A percentile compares a stretch with the other conserved stretches of the same genome.
Conservation (phyloP, 768 basidiomycete species). For the Lactarius tabidus region DNA sequence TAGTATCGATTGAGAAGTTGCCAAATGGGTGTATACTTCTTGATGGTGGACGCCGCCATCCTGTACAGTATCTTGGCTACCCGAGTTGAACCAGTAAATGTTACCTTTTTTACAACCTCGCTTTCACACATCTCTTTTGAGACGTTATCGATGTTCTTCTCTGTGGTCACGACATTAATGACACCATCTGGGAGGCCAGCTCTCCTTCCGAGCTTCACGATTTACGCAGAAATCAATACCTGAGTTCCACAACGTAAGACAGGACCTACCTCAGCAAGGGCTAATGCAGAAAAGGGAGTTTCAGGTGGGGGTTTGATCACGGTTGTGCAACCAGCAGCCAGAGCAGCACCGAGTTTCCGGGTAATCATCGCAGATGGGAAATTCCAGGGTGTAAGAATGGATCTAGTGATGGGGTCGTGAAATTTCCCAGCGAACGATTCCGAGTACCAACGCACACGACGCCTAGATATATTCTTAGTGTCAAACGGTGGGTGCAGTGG, state of each 20-base stretch:
- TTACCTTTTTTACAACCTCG: constrained; percentile 79
- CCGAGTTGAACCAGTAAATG: constrained; percentile 85
- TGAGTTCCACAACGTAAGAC: neutral
- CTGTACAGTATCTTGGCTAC: constrained; percentile 74
- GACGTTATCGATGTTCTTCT: constrained; percentile 78
- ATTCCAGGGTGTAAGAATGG: constrained; percentile 85
- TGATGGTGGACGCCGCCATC: constrained; percentile 71
- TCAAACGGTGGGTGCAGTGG: neutral
- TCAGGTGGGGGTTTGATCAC: constrained; percentile 96
- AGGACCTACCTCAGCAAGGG: constrained; percentile 72
- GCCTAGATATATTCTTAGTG: constrained; percentile 31
- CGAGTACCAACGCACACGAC: constrained; percentile 40
- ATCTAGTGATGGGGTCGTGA: constrained; percentile 39
- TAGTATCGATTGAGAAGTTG: neutral
- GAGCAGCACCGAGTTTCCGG: constrained; percentile 82
- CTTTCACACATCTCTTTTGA: constrained; percentile 94
- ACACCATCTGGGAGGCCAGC: constrained; percentile 96
- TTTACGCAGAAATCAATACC: neutral
- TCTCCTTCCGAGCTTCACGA: constrained; percentile 64
- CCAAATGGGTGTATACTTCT: constrained; percentile 54
- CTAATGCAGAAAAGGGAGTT: constrained; percentile 90
- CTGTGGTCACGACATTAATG: constrained; percentile 89
- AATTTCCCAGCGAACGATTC: neutral
- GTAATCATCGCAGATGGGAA: constrained; percentile 95
- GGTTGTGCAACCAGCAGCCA: constrained; percentile 94